A percentile compares a stretch with the other conserved stretches of the same genome.
These are phyloP conservation scores for Sapria himalayana DNA, from an alignment of 345 rosid species.

Conservation along the genomic window DNA sequence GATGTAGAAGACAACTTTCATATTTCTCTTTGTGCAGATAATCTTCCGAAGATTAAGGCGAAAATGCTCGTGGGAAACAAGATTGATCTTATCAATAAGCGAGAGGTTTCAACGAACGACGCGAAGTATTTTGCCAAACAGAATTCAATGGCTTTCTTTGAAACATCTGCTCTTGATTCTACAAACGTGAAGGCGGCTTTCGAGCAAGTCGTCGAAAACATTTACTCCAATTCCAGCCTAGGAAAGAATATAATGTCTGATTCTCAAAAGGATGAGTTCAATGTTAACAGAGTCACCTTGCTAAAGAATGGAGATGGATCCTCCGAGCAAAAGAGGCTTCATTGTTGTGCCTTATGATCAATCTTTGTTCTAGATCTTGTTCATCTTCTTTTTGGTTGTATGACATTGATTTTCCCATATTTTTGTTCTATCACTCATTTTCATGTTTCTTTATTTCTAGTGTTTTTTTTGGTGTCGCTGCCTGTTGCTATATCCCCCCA, in stretches of 20 bases:
- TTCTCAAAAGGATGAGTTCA: conserved; percentile 54
- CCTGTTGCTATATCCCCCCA: no score
- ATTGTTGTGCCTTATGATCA: conserved; percentile 11
- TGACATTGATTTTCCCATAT: no score
- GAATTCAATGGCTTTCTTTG: conserved; percentile 77
- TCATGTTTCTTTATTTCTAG: no score
- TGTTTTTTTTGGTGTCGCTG: no score
- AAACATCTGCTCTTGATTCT: conserved; percentile 75
- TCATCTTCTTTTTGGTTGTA: no score
- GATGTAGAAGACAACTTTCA: no score
- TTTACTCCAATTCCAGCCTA: conserved; percentile 46
- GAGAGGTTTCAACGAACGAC: conserved; percentile 55
- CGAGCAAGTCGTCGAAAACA: conserved; percentile 69
- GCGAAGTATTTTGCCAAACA: conserved; percentile 63
- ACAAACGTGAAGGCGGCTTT: conserved; percentile 77
- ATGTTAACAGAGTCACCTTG: conserved; percentile 47
- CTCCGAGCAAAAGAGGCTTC: conserved; percentile 8
- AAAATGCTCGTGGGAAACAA: conserved; percentile 93
- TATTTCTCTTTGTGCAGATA: no score
- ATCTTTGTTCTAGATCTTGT: conserved; percentile 2
- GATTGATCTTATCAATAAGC: conserved; percentile 57
- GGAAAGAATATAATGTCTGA: conserved; percentile 55
- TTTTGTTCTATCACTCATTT: no score
- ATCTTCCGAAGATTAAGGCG: no score
- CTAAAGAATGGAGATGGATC: conserved; percentile 19